A percentile compares a stretch with the other conserved stretches of the same genome.
phyloP scores from a whole-genome alignment of 306 rosid genomes.

The Ochetophila trinervis region DNA sequence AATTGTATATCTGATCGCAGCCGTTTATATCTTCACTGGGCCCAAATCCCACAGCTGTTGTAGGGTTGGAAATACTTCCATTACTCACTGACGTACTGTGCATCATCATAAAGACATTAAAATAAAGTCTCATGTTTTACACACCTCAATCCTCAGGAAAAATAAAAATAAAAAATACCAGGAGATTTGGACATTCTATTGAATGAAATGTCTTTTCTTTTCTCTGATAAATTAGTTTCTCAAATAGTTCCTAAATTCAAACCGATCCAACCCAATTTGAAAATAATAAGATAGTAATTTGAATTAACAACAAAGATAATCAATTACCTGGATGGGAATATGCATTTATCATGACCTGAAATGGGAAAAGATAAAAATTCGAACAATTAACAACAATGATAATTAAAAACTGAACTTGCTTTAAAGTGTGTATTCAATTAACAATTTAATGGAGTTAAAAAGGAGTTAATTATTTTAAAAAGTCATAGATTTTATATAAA shows the following conservation, averaged over 20 bases:
- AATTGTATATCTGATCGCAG: slow-evolving; percentile 25
- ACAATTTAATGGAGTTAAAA: too few species aligned
- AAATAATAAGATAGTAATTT: not conserved
- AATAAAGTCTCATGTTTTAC: too few species aligned
- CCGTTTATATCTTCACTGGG: slow-evolving; percentile 54
- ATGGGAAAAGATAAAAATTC: not conserved
- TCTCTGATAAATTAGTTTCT: not conserved
- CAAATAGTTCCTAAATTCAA: not conserved
- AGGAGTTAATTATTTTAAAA: too few species aligned
- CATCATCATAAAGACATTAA: slow-evolving; percentile 11
- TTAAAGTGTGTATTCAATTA: too few species aligned
- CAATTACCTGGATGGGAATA: slow-evolving; percentile 73
- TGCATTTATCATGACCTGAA: slow-evolving; percentile 81
- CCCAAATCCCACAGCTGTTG: slow-evolving; percentile 45
- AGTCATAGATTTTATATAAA: too few species aligned
- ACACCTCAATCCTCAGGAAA: too few species aligned
- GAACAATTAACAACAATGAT: not conserved
- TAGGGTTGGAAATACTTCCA: slow-evolving; percentile 46
- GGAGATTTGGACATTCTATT: too few species aligned
- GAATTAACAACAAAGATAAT: not conserved
- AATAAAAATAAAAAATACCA: too few species aligned
- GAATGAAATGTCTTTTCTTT: too few species aligned
- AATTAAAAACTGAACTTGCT: too few species aligned
- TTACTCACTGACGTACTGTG: slow-evolving; percentile 54
- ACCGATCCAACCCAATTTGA: not conserved